A percentile compares a stretch with the other conserved stretches of the same genome.
Conservation (phyloP, 441 rosid genomes). For the Populus tomentosa region DNA sequence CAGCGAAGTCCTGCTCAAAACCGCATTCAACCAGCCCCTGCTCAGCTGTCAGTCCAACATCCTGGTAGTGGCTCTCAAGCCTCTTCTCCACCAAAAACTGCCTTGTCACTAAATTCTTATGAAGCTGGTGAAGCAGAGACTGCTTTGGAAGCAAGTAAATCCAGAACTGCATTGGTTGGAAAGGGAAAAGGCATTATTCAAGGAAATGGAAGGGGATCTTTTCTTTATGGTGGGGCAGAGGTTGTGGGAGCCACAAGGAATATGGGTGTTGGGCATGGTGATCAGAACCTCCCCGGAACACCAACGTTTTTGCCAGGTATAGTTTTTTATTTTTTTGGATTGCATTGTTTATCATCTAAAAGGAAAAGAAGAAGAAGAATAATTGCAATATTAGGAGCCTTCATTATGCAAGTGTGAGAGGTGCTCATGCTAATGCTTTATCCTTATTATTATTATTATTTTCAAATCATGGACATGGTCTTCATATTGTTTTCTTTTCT, state of each 20-base stretch:
- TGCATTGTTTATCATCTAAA: neutral
- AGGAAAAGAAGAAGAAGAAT: neutral
- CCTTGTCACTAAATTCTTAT: too few species aligned
- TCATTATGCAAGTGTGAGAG: neutral
- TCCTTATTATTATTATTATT: neutral
- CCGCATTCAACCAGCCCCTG: too few species aligned
- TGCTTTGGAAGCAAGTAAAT: too few species aligned
- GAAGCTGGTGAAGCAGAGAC: too few species aligned
- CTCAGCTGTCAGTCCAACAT: slow-evolving; percentile 46
- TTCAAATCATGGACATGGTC: neutral
- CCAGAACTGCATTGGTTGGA: too few species aligned
- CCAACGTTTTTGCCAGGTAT: slow-evolving; percentile 79
- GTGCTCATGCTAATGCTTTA: neutral
- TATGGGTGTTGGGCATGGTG: slow-evolving; percentile 63
- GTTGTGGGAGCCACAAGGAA: slow-evolving; percentile 62
- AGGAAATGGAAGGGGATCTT: slow-evolving; percentile 69
- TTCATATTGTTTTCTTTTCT: neutral
- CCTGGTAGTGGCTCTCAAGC: slow-evolving; percentile 54
- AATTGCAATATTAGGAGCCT: neutral
- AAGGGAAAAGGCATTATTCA: too few species aligned
- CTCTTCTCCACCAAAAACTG: too few species aligned
- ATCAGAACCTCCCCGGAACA: slow-evolving; percentile 63
- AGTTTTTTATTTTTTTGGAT: neutral
- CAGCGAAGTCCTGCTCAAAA: slow-evolving; percentile 37
- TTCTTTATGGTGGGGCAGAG: slow-evolving; percentile 65